Conservation (phyloP, 2,329 filamentous ascomycete species). For the Byssothecium circinans region DNA sequence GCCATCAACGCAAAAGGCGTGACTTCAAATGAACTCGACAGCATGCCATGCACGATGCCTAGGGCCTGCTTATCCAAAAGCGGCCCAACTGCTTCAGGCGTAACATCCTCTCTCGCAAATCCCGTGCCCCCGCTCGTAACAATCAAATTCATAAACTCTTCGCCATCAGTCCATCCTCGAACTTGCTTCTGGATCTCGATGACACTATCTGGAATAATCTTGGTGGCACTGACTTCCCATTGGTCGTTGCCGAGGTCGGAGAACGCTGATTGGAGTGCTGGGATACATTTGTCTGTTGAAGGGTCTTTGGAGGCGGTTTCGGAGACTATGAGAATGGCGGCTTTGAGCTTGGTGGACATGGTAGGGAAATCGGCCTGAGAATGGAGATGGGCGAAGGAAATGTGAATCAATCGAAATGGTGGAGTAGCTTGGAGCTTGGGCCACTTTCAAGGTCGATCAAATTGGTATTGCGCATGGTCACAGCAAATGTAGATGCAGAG, state of each 20-base stretch:
- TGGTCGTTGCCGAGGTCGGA: slow-evolving; percentile 64
- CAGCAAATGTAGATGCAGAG: too few species aligned
- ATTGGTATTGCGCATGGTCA: too few species aligned
- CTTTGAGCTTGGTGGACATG: slow-evolving; percentile 58
- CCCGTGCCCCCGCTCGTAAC: slow-evolving; percentile 92
- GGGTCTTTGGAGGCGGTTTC: slow-evolving; percentile 84
- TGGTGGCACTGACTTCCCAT: slow-evolving; percentile 70
- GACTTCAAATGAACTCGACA: slow-evolving; percentile 77
- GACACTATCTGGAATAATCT: slow-evolving; percentile 79
- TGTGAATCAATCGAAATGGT: slow-evolving; percentile 16
- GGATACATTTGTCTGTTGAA: slow-evolving; percentile 73
- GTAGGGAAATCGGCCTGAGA: slow-evolving; percentile 10
- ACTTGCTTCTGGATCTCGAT: slow-evolving; percentile 75
- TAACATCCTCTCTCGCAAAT: slow-evolving; percentile 81
- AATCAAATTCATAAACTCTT: slow-evolving; percentile 68
- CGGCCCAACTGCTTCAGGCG: slow-evolving; percentile 83
- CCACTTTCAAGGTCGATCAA: slow-evolving; percentile 16
- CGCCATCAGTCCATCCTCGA: slow-evolving; percentile 70
- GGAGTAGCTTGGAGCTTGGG: slow-evolving; percentile 18
- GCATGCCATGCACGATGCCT: slow-evolving; percentile 92
- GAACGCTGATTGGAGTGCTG: slow-evolving; percentile 70
- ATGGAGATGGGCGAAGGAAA: slow-evolving; percentile 17
- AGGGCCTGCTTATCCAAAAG: slow-evolving; percentile 84
- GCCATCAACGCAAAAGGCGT: slow-evolving; percentile 99
- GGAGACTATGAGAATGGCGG: slow-evolving; percentile 83